A percentile compares a stretch with the other conserved stretches of the same genome.
Evolutionary conservation across 2,329 filamentous ascomycete genomes (phyloP).

Genomic region (Ophiostoma piceae): DNA sequence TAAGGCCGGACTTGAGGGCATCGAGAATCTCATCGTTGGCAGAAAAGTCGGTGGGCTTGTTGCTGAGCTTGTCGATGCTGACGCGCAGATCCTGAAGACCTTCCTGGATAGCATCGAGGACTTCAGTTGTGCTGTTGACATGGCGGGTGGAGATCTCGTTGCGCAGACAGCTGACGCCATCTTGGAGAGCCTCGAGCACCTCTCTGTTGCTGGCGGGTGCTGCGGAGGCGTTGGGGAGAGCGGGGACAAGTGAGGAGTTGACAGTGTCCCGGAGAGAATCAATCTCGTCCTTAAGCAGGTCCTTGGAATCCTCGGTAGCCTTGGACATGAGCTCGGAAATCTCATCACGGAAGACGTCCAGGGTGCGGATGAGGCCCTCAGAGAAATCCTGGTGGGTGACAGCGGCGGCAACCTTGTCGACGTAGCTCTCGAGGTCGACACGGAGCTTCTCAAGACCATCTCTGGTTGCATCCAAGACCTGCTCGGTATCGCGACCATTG

Average conservation of each 20-base stretch:
- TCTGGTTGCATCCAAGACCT: constrained; percentile 80
- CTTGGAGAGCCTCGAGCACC: constrained; percentile 63
- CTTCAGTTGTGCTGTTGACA: constrained; percentile 71
- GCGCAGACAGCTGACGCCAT: constrained; percentile 68
- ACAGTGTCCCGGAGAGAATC: constrained; percentile 75
- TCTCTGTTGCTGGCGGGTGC: constrained; percentile 51
- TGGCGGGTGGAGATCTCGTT: constrained; percentile 65
- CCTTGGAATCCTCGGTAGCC: constrained; percentile 49
- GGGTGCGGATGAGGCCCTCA: constrained; percentile 58
- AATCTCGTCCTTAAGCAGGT: constrained; percentile 74
- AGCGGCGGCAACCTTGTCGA: constrained; percentile 64
- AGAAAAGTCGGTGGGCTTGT: constrained; percentile 76
- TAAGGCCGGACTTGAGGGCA: constrained; percentile 75
- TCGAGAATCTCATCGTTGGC: constrained; percentile 87
- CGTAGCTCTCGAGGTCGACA: constrained; percentile 72
- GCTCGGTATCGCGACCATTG: constrained; percentile 76
- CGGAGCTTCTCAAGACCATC: constrained; percentile 80
- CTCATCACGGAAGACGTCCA: constrained; percentile 63
- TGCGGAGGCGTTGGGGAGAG: constrained; percentile 40
- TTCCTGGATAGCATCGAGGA: constrained; percentile 84
- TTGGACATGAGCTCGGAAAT: constrained; percentile 56
- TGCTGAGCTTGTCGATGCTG: constrained; percentile 69
- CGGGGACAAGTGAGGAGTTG: constrained; percentile 61
- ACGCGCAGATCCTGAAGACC: constrained; percentile 71
- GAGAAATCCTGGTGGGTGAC: constrained; percentile 73